Percentiles rank a stretch among this genome's conserved stretches.
Conservation (phyloP, 2,329 filamentous ascomycete species). For the Bipolaris zeicola region DNA sequence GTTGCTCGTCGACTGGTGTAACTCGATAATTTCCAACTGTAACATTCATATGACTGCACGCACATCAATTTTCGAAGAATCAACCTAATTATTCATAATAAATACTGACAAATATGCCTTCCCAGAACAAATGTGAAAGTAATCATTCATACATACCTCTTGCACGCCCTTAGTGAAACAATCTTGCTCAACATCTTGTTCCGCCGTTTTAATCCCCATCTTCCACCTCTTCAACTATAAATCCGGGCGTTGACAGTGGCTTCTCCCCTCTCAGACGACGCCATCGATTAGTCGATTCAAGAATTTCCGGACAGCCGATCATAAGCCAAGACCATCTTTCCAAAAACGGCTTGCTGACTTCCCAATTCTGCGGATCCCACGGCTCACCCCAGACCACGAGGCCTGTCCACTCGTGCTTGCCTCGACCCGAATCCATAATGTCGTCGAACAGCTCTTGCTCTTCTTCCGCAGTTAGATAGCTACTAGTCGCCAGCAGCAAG, state of each 20-base stretch:
- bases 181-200: not conserved
- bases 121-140: too few species aligned
- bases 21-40: not conserved
- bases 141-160: too few species aligned
- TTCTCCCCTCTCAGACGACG: conserved; percentile 19
- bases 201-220: not conserved
- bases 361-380: conserved; percentile 55
- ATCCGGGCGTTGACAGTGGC: conserved; percentile 4
- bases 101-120: not conserved
- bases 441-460: conserved; percentile 30
- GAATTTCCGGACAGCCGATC: conserved; percentile 46
- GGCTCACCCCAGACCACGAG: conserved; percentile 59
- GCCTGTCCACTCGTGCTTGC: conserved; percentile 1
- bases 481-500: conserved; percentile 37
- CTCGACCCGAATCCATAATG: conserved; percentile 14
- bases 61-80: too few species aligned
- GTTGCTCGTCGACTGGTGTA: not conserved
- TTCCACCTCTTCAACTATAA: not conserved
- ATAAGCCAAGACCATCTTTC: conserved; percentile 55
- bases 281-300: conserved; percentile 36
- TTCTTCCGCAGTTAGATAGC: conserved; percentile 33
- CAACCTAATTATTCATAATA: not conserved
- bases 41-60: too few species aligned
- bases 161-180: not conserved
- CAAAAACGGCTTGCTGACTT: conserved; percentile 54